A percentile compares a stretch with the other conserved stretches of the same genome.
Conservation (phyloP, 495 filamentous ascomycete species). For the Neurospora hispaniola region DNA sequence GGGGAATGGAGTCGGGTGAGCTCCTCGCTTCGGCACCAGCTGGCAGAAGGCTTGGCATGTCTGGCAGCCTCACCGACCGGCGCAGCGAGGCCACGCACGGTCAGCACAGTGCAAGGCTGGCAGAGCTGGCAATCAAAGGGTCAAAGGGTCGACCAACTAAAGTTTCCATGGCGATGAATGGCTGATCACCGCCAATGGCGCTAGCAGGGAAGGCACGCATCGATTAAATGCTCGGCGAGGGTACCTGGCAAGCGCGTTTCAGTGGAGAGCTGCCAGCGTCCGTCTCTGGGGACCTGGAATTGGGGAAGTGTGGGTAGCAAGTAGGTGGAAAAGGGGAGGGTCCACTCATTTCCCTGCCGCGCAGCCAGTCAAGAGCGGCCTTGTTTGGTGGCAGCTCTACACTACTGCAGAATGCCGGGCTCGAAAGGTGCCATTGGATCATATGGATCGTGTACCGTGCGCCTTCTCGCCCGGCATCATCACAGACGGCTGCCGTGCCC, state of each 20-base stretch:
- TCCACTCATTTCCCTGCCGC: conserved; percentile 7
- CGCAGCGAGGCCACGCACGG: neutral
- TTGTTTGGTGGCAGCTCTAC: neutral
- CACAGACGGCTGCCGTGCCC: neutral
- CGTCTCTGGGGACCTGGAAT: conserved; percentile 12
- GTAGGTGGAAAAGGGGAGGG: conserved; percentile 17
- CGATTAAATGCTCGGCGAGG: conserved; percentile 6
- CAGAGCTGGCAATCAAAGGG: neutral
- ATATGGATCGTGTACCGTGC: neutral
- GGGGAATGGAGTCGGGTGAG: conserved; percentile 22
- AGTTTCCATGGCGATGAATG: neutral
- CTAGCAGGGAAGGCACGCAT: conserved; percentile 1
- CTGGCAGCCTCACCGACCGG: neutral
- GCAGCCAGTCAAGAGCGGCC: neutral
- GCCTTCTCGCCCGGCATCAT: neutral
- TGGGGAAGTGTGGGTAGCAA: conserved; percentile 1
- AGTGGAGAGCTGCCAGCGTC: conserved; percentile 10
- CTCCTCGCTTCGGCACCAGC: conserved; percentile 7
- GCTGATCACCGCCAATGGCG: neutral
- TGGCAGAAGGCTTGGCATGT: neutral
- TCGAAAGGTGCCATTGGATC: neutral
- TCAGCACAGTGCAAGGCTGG: neutral
- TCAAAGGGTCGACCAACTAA: neutral
- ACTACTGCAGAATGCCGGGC: neutral
- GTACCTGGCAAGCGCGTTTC: conserved; percentile 5